A percentile compares a stretch with the other conserved stretches of the same genome.
Evolutionary conservation across 306 rosid genomes (phyloP).

Genomic region (Citrullus colocynthis): DNA sequence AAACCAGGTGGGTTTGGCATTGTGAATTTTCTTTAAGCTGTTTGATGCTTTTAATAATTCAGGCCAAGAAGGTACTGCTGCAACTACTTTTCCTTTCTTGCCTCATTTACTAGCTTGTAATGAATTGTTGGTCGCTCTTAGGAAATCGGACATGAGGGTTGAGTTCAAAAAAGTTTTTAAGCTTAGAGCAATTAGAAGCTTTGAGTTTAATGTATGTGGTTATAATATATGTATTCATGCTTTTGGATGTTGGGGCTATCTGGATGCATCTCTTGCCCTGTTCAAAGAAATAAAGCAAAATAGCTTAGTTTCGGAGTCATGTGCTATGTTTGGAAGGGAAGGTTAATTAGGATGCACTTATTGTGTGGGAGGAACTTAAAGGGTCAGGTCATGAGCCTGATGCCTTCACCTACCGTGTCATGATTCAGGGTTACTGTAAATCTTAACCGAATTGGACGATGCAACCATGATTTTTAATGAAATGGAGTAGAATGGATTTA

Average conservation of each 20-base stretch:
- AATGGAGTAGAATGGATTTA: constrained; percentile 54
- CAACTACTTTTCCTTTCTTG: neutral
- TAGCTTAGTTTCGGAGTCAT: constrained; percentile 18
- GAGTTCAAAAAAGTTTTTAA: constrained; percentile 47
- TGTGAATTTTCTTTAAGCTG: constrained; percentile 44
- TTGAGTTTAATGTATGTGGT: constrained; percentile 39
- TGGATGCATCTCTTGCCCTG: constrained; percentile 39
- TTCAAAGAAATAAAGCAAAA: constrained; percentile 55
- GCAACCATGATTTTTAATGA: constrained; percentile 46
- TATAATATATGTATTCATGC: constrained; percentile 49
- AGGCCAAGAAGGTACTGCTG: neutral
- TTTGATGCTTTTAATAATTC: constrained; percentile 14
- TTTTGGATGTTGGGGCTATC: constrained; percentile 81
- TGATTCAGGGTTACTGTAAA: constrained; percentile 62
- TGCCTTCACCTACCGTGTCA: constrained; percentile 39
- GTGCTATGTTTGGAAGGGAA: constrained; percentile 62
- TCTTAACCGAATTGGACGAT: constrained; percentile 39
- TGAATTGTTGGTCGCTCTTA: constrained; percentile 50
- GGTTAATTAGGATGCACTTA: constrained; percentile 45
- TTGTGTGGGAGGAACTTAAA: constrained; percentile 60
- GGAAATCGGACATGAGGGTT: constrained; percentile 42
- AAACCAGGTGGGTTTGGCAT: constrained; percentile 49
- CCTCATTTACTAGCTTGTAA: constrained; percentile 33
- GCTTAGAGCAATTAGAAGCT: constrained; percentile 30
- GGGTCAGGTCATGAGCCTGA: constrained; percentile 63